Percentiles rank a stretch among this genome's conserved stretches.
phyloP scores from a whole-genome alignment of 2,329 filamentous ascomycete species.

The Coleophoma eucalyptorum region DNA sequence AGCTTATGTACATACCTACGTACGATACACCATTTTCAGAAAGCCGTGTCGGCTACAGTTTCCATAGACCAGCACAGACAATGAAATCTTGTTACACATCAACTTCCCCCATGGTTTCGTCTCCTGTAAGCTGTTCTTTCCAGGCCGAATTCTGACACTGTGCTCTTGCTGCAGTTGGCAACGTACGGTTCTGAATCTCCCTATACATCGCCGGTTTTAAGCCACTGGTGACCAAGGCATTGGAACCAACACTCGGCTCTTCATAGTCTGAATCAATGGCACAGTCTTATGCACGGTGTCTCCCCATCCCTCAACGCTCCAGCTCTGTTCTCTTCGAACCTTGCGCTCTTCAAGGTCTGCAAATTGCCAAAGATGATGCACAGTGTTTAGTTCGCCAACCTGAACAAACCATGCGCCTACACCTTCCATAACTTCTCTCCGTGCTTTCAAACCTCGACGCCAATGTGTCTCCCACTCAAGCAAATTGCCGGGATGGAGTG shows the following conservation, averaged over 20 bases:
- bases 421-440: constrained; percentile 96
- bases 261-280: constrained; percentile 93
- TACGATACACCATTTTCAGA: too few relatives aligned
- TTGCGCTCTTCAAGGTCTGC: constrained; percentile 94
- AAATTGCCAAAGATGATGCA: constrained; percentile 98
- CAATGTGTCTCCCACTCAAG: constrained; percentile 99
- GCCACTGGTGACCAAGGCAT: constrained; percentile 96
- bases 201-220: constrained; percentile 33
- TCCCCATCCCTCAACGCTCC: constrained; percentile 92
- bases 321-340: constrained; percentile 86
- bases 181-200: too few relatives aligned
- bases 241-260: constrained; percentile 86
- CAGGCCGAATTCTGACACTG: too few relatives aligned
- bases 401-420: constrained; percentile 99
- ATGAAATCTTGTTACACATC: too few relatives aligned
- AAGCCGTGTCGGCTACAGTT: too few relatives aligned
- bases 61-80: too few relatives aligned
- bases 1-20: too few relatives aligned
- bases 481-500: constrained; percentile 89
- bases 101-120: too few relatives aligned
- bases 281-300: constrained; percentile 99
- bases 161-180: too few relatives aligned
- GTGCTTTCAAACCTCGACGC: constrained; percentile 85
- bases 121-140: too few relatives aligned
- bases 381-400: constrained; percentile 94